Evolutionary conservation across 805 yeast species (phyloP), one percentile per base, ranked within the genome.

Genomic region (Candida suzukii): DNA sequence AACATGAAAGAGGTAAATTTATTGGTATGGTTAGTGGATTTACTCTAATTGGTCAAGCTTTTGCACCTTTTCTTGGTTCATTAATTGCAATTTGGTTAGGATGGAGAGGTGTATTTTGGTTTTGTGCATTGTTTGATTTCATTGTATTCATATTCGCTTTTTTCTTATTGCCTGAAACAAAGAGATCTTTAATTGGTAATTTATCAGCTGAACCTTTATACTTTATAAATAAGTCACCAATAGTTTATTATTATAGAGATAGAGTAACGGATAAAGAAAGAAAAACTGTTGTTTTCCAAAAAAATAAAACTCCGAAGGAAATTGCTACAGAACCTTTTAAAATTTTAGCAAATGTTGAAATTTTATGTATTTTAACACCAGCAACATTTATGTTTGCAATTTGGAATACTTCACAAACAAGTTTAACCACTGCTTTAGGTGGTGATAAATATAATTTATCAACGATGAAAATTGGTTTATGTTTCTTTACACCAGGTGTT

Each of bases 71-170:
- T n/a, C 63, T 87, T 19, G 80, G 81, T 8, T 69, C 79, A 4
- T 62, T 64, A 1, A 51, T 75, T 55, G 85, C 66, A 42, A 72
- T 72, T 9, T 68, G 67, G 4, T 65, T 74, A 46, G 68, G 76
- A 16, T 88, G 96, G 95, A 68, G 90, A 50, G 77, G 88, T 0
- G 74, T 81, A n/a, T 83, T 84, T 51, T 78, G 87, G 78, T 84
- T 88, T 46, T 59, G 84, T 39, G 78, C 84, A 1, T 78, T 83
- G 24, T 77, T 83, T 10, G 74, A 82, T 25, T 81, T 81, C 4
- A 44, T 58, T 2, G 66, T 76, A 3, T 45, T 70, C 0, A 1
- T 57, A 1, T 16, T 57, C 1, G 53, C 64, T 1, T 42, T 68
- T 3, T 27, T 71, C 6, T 42, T 70, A 4, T 58, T 88, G n/a